These are phyloP conservation scores for Barnettozyma californica DNA, from an alignment of 805 yeast genomes.

Conservation along the genomic window DNA sequence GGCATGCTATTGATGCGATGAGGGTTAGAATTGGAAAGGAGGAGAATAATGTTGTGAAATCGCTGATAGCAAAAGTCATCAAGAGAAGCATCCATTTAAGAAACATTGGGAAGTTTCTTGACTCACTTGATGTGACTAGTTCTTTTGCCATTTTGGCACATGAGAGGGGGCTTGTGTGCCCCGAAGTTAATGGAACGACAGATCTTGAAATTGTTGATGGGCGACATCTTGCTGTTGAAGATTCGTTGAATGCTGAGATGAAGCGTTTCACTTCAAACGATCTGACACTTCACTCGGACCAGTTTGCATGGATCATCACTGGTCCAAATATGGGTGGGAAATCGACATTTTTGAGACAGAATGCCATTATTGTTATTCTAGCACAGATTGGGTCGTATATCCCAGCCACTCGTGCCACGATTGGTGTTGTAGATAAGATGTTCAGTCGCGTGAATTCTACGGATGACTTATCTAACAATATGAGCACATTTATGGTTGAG, in stretches of 20 bases:
- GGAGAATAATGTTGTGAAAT: constrained; percentile 49
- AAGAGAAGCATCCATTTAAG: constrained; percentile 43
- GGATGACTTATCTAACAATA: constrained; percentile 91
- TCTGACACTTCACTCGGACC: constrained; percentile 49
- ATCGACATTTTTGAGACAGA: constrained; percentile 85
- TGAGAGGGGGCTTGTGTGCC: constrained; percentile 66
- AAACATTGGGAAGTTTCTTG: constrained; percentile 44
- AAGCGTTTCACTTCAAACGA: constrained; percentile 76
- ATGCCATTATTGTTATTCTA: constrained; percentile 82
- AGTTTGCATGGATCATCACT: constrained; percentile 70
- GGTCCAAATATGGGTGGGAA: constrained; percentile 99
- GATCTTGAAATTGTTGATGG: constrained; percentile 55
- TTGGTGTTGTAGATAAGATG: constrained; percentile 84
- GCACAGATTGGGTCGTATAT: constrained; percentile 87
- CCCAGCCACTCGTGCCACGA: constrained; percentile 72
- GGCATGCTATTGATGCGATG: constrained; percentile 39
- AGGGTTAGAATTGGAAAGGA: constrained; percentile 44
- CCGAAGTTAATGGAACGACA: constrained; percentile 47
- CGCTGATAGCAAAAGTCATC: constrained; percentile 43
- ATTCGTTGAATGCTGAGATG: constrained; percentile 40
- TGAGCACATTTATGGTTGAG: constrained; percentile 94
- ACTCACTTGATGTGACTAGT: constrained; percentile 63
- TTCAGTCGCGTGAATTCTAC: constrained; percentile 96
- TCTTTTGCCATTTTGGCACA: constrained; percentile 68
- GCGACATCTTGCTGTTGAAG: constrained; percentile 83